Evolutionary conservation across 1,284 basidiomycete genomes (phyloP), one percentile per base, ranked within the genome.

Genomic region (Puccinia novopanici): DNA sequence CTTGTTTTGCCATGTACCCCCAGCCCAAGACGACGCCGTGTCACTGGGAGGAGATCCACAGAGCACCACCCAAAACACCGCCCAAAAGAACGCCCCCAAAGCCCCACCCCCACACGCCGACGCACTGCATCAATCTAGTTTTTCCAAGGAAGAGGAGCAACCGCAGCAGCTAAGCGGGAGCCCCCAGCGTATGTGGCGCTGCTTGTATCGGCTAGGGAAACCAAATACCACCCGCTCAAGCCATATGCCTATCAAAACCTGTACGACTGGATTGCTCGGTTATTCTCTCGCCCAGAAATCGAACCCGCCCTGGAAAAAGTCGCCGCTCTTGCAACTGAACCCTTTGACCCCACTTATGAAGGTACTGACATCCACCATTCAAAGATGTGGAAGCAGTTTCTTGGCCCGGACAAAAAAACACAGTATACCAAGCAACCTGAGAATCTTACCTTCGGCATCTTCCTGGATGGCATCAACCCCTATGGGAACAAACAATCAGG

Each of bases 391-490:
- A 77, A 52, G 42, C 30, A 67, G 2, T 68, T 77, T 6, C 55
- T 45, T 30, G 63, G 63, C 13, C 50, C 63, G 0, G 63, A 77
- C 40, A 63, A 63, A 0, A 12, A 8, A 0, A n/a, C n/a, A n/a
- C 75, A 67, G 9, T 77, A 40, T 30, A 77, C 75, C n/a, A 13
- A 24, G 61, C 17, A 42, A 5, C 57, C 45, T 17, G 68, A 55
- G n/a, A 68, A 68, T 48, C 6, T 77, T 1, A 40, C 63, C 0
- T 77, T 77, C 55, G 75, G n/a, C 13, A 68, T 77, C 63, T 77
- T 68, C 52, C 55, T 77, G 61, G 75, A 77, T 27, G 75, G 42
- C 17, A 77, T 77, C 24, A 68, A 77, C 55, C 75, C 75, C 3
- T 67, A 77, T 45, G 75, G 75, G 0, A 77, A 77, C 45, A 12